These are phyloP conservation scores for Cryptococcus depauperatus DNA, from an alignment of 1,284 basidiomycete genomes.

Conservation along the genomic window DNA sequence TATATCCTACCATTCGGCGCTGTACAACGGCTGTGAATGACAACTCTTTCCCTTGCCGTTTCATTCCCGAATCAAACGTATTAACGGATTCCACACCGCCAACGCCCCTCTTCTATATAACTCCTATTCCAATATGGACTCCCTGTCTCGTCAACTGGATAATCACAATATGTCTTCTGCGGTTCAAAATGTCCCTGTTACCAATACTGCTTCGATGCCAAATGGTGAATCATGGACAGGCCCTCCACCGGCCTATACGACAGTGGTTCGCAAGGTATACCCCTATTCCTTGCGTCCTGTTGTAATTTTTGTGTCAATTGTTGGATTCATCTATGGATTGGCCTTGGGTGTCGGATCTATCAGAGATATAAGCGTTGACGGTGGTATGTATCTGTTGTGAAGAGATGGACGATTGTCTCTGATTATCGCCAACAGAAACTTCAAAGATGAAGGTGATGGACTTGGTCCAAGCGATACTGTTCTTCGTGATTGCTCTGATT, in stretches of 20 bases:
- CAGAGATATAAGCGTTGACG: constrained; percentile 13
- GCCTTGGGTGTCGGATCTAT: constrained; percentile 26
- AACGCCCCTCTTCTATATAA: too few relatives aligned
- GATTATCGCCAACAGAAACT: constrained; percentile 8
- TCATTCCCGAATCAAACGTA: too few relatives aligned
- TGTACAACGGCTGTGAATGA: too few relatives aligned
- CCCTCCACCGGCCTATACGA: constrained; percentile 24
- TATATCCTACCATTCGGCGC: too few relatives aligned
- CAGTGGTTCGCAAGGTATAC: constrained; percentile 25
- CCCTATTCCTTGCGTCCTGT: constrained; percentile 33
- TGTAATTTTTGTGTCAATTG: constrained; percentile 23
- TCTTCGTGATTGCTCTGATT: constrained; percentile 51
- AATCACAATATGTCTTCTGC: too few relatives aligned
- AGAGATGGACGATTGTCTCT: neutral
- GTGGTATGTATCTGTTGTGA: constrained; percentile 13
- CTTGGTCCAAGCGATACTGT: constrained; percentile 31
- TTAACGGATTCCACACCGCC: too few relatives aligned
- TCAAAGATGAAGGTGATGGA: constrained; percentile 21
- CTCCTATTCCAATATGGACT: too few relatives aligned
- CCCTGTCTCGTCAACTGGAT: too few relatives aligned
- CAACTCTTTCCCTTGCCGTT: too few relatives aligned
- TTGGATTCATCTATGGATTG: constrained; percentile 33
- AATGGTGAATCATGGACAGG: too few relatives aligned
- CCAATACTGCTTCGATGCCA: too few relatives aligned
- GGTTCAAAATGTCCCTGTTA: too few relatives aligned